Evolutionary conservation across 352 stramenopile species (phyloP).

Genomic region (Pilasporangium apinafurcum): DNA sequence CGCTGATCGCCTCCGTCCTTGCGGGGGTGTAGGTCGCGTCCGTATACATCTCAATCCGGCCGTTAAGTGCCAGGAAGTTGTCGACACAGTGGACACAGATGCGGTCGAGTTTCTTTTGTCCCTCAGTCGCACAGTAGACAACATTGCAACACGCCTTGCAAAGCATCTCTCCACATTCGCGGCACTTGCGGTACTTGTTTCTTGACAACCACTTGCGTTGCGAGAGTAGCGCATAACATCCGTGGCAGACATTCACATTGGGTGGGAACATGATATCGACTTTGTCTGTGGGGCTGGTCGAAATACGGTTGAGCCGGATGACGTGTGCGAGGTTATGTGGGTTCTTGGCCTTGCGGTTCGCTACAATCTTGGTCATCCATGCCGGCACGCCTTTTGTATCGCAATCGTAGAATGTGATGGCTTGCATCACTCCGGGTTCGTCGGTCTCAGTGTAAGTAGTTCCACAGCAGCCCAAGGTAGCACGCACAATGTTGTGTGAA

Average conservation of each 20-base stretch:
- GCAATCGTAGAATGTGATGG: conserved; percentile 49
- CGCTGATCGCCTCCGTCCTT: too few relatives aligned
- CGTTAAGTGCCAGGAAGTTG: conserved; percentile 6
- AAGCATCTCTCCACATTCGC: conserved; percentile 50
- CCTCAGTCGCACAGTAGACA: conserved; percentile 53
- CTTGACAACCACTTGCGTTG: too few relatives aligned
- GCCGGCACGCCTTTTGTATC: conserved; percentile 53
- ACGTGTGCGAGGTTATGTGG: conserved; percentile 54
- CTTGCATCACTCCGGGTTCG: conserved; percentile 39
- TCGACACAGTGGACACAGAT: conserved; percentile 64
- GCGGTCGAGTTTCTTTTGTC: conserved; percentile 58
- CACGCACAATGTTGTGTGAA: conserved; percentile 50
- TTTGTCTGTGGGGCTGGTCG: conserved; percentile 43
- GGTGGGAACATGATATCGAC: conserved; percentile 18
- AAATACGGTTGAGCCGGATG: conserved; percentile 44
- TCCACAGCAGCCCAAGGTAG: conserved; percentile 48
- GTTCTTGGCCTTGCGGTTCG: conserved; percentile 50
- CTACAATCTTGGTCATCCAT: conserved; percentile 61
- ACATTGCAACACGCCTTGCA: conserved; percentile 62
- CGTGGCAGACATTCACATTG: conserved; percentile 31
- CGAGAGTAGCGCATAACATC: conserved; percentile 37
- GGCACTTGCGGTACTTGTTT: conserved; percentile 28
- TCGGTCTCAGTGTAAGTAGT: conserved; percentile 55
- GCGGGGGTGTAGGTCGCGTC: too few relatives aligned
- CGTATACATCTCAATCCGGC: conserved; percentile 12